Base-by-base conservation (phyloP, 345 rosid species). In the Camelina laxa region DNA sequence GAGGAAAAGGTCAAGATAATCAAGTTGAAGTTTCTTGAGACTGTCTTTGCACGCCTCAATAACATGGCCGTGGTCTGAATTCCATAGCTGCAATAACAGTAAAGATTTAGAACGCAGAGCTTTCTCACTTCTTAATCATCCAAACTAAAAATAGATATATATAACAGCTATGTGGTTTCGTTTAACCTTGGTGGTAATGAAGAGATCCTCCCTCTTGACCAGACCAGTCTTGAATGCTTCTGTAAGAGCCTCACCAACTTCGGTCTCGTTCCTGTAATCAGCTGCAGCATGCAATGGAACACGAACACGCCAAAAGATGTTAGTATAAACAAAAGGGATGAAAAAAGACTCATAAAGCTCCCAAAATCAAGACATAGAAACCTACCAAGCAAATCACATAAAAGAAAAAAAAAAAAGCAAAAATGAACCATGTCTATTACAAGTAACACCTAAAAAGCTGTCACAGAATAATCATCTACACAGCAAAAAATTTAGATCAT, bases 11-110 rank as follows among this genome's bases (percentile, higher is more conserved):
- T 93, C 98, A 48, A 93, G 86, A 73, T 91, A 93, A 67, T 93
- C 91, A 44, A 91, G 89, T 84, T 79, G 91, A 56, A 93, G 96
- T 79, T 93, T 91, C 80, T 91, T 88, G 65, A 91, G 83, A 79
- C 98, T 91, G 75, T 84, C 92, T 73, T 85, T 88, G 81, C 94
- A 93, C 3, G 97, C 97, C 83, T 91, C 97, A 7, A 83, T 47
- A 44, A 87, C 94, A 80, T 93, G 98, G 5, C 93, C 93, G 49
- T 93, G 98, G 65, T 93, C 96, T n/a, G 97, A 89, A 75, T 91
- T 93, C 98, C 98, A 93, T 12, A 93, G 89, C 98, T 93, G 87
- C 65, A 53, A 69, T 24, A 35, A 42, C 13, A 56, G 68, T 22
- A 15, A 10, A 16, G 51, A 73, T 35, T 35, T 6, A 42, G 35